Evolutionary conservation across 495 filamentous ascomycete species (phyloP).

Genomic region (Aspergillus carlsbadensis): DNA sequence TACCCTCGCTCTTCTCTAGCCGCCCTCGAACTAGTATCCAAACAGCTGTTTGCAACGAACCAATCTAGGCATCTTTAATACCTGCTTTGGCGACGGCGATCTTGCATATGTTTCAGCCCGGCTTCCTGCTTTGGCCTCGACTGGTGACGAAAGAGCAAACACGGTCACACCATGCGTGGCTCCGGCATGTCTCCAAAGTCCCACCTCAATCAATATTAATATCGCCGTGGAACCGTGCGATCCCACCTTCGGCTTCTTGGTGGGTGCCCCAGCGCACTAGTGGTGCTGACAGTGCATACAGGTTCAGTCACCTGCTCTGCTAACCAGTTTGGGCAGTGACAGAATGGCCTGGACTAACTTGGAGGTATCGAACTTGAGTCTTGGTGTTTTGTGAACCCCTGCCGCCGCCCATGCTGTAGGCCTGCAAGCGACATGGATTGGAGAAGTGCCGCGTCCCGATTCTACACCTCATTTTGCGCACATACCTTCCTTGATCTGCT

Average conservation of each 20-base stretch:
- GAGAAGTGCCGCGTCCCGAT: neutral
- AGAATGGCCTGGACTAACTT: conserved; percentile 7
- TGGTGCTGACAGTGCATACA: conserved; percentile 25
- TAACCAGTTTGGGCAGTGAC: conserved; percentile 18
- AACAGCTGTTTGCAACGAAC: neutral
- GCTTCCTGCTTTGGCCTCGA: neutral
- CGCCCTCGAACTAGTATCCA: neutral
- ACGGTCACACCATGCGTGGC: conserved; percentile 7
- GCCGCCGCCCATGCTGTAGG: neutral
- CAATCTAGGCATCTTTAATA: neutral
- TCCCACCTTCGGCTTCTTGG: conserved; percentile 4
- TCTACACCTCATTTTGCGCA: neutral
- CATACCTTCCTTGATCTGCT: neutral
- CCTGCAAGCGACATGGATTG: neutral
- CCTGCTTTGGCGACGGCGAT: neutral
- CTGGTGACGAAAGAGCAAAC: conserved; percentile 7
- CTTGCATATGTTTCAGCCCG: conserved; percentile 9
- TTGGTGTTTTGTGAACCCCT: neutral
- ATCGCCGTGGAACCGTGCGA: conserved; percentile 11
- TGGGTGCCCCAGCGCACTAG: conserved; percentile 18
- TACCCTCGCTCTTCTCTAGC: neutral
- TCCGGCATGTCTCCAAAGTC: conserved; percentile 5
- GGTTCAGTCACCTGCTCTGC: conserved; percentile 23
- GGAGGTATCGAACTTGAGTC: neutral
- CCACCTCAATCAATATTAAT: conserved; percentile 10